Evolutionary conservation across 1,284 basidiomycete species (phyloP).

Genomic region (Leucoagaricus sp.): DNA sequence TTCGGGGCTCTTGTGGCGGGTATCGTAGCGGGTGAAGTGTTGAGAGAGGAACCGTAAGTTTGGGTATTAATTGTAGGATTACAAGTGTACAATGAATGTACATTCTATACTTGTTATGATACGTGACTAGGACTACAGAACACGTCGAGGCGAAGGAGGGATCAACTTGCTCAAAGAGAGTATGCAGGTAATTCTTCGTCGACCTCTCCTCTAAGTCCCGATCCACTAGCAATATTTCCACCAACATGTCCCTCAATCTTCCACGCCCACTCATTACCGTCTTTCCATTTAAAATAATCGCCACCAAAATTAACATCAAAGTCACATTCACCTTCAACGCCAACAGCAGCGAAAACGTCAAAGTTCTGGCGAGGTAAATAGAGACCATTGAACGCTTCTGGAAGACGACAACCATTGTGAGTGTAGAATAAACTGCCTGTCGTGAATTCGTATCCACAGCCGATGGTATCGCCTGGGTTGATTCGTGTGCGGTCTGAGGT

Average conservation of each 20-base stretch:
- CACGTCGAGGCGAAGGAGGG: too few species aligned
- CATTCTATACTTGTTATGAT: too few species aligned
- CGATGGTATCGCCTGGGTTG: conserved; percentile 50
- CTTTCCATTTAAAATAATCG: conserved; percentile 57
- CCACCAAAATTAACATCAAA: conserved; percentile 69
- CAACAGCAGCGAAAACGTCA: conserved; percentile 68
- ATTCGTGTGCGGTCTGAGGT: conserved; percentile 35
- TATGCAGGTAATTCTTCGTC: conserved; percentile 33
- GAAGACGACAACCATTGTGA: conserved; percentile 60
- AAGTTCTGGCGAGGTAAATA: conserved; percentile 50
- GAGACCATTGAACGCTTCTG: conserved; percentile 57
- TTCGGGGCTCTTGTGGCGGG: conserved; percentile 37
- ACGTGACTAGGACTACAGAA: too few species aligned
- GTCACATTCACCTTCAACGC: conserved; percentile 53
- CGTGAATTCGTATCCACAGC: conserved; percentile 63
- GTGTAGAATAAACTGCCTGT: conserved; percentile 63
- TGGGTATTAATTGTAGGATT: background rate
- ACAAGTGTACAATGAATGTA: too few species aligned
- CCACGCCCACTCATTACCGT: conserved; percentile 65
- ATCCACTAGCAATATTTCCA: conserved; percentile 27
- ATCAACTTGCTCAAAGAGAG: too few species aligned
- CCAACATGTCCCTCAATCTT: conserved; percentile 59
- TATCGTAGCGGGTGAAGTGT: conserved; percentile 38
- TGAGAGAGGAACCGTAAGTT: conserved; percentile 28
- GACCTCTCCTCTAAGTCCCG: conserved; percentile 10